A percentile compares a stretch with the other conserved stretches of the same genome.
These are phyloP conservation scores for Kuraishia piskuri DNA, from an alignment of 805 yeast species.

Conservation along the genomic window DNA sequence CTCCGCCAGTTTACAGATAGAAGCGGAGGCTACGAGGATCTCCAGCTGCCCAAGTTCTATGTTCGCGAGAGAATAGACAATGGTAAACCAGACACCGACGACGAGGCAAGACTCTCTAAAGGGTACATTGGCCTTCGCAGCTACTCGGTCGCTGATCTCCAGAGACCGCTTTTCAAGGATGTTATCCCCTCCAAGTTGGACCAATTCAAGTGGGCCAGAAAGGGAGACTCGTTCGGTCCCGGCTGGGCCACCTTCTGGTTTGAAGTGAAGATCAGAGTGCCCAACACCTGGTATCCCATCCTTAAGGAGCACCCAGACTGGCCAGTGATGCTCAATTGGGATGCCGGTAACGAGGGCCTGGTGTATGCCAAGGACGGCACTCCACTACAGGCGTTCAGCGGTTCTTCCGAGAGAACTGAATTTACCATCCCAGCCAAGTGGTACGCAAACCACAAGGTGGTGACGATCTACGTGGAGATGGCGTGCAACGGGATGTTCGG, in stretches of 20 bases:
- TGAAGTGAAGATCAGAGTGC: constrained; percentile 55
- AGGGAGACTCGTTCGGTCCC: constrained; percentile 82
- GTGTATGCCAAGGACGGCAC: constrained; percentile 58
- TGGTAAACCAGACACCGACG: constrained; percentile 11
- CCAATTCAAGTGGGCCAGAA: constrained; percentile 46
- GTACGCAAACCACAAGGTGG: constrained; percentile 39
- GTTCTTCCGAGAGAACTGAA: constrained; percentile 74
- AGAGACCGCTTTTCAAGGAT: constrained; percentile 55
- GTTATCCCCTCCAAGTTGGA: constrained; percentile 40
- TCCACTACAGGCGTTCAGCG: constrained; percentile 80
- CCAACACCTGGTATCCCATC: constrained; percentile 44
- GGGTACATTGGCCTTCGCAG: constrained; percentile 51
- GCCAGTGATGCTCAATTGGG: constrained; percentile 66
- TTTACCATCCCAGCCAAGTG: constrained; percentile 56
- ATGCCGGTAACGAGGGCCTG: constrained; percentile 79
- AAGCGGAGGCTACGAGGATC: constrained; percentile 63
- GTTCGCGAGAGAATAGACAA: constrained; percentile 49
- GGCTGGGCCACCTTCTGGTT: constrained; percentile 98
- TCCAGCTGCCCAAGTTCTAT: constrained; percentile 79
- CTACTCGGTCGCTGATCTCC: constrained; percentile 65
- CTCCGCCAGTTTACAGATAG: constrained; percentile 64
- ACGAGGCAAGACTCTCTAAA: constrained; percentile 18
- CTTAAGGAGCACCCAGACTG: constrained; percentile 23
- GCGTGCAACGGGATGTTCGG: constrained; percentile 92
- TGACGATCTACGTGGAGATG: constrained; percentile 74